A percentile compares a stretch with the other conserved stretches of the same genome.
phyloP scores from a whole-genome alignment of 2,329 filamentous ascomycete species.

The Claviceps quebecensis region DNA sequence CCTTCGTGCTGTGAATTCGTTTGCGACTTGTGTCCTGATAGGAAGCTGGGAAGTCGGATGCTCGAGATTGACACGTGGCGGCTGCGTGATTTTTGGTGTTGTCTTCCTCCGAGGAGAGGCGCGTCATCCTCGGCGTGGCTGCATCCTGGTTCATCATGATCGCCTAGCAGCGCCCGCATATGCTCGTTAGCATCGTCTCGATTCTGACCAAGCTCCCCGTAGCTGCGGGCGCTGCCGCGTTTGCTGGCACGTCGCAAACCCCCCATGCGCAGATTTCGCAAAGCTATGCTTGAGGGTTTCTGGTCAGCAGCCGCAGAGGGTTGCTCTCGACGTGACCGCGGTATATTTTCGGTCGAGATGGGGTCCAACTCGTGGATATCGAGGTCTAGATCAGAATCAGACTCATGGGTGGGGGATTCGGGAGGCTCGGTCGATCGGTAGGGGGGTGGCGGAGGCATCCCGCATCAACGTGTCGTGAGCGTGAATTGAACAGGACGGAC shows the following conservation, averaged over 20 bases:
- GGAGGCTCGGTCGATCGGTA: constrained; percentile 45
- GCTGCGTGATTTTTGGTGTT: constrained; percentile 12
- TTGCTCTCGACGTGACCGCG: constrained; percentile 17
- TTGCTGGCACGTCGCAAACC: constrained; percentile 43
- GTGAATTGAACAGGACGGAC: background rate
- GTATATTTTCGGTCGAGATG: constrained; percentile 23
- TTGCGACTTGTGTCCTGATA: constrained; percentile 24
- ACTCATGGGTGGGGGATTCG: constrained; percentile 52
- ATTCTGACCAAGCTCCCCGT: constrained; percentile 45
- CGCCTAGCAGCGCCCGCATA: constrained; percentile 50
- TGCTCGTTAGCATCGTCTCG: constrained; percentile 50
- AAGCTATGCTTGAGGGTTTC: constrained; percentile 48
- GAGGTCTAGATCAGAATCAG: constrained; percentile 59
- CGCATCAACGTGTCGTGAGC: constrained; percentile 17
- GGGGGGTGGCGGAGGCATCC: constrained; percentile 42
- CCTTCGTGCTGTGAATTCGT: constrained; percentile 14
- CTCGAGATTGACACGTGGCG: constrained; percentile 28
- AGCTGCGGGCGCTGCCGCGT: constrained; percentile 33
- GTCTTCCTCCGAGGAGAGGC: constrained; percentile 46
- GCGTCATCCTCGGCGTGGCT: constrained; percentile 54
- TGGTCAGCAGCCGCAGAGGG: constrained; percentile 27
- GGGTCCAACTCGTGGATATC: constrained; percentile 73
- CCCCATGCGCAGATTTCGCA: constrained; percentile 57
- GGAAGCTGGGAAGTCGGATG: constrained; percentile 54
- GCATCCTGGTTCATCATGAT: constrained; percentile 43